Base-by-base conservation (phyloP, 2,329 filamentous ascomycete species). In the Fusarium chuoi region DNA sequence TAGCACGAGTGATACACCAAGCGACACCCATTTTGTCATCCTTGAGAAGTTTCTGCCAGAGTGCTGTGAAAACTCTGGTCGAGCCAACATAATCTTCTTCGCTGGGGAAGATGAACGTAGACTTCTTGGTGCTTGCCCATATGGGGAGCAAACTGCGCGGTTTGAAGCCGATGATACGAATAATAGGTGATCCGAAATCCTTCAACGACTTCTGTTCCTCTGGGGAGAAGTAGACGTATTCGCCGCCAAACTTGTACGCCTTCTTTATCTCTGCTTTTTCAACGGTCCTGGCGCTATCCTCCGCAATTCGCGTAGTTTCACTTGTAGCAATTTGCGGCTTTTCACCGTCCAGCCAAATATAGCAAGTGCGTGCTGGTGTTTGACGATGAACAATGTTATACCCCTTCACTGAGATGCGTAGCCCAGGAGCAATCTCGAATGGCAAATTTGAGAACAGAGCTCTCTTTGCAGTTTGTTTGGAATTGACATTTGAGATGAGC, bases 151-250 rank as follows among this genome's bases (percentile, higher is more conserved):
- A 85, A 3, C 89, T 89, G 35, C 93, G 86, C 12, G 94, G 90
- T 80, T 98, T 99, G 87, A 99, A 99, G 11, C 96, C 96, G 64
- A 99, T 93, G 74, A 99, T 93, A 10, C 95, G 92, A 64, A 99
- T 93, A 18, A 94, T 87, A 1, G 94, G 94, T 4, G 93, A 88
- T 6, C 95, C 96, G 77, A 98, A 98, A 74, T 94, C 86, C 70
- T 92, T 91, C 66, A 99, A 87, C 26, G 88, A 85, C 65, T 92
- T 92, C 68, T 96, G 90, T 81, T 99, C 96, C 39, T 98, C 95
- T 2, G 91, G 89, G 0, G 91, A 91, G 81, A 99, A 99, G 55
- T 92, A 89, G 52, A 99, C 90, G 54, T 94, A 94, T 74, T 97
- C 94, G 44, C 94, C 95, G 18, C 96, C 96, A 79, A 98, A 98